Evolutionary conservation across 179 eudicot species (phyloP), one percentile per base, ranked within the genome.

Genomic region (Camellia oleifera): DNA sequence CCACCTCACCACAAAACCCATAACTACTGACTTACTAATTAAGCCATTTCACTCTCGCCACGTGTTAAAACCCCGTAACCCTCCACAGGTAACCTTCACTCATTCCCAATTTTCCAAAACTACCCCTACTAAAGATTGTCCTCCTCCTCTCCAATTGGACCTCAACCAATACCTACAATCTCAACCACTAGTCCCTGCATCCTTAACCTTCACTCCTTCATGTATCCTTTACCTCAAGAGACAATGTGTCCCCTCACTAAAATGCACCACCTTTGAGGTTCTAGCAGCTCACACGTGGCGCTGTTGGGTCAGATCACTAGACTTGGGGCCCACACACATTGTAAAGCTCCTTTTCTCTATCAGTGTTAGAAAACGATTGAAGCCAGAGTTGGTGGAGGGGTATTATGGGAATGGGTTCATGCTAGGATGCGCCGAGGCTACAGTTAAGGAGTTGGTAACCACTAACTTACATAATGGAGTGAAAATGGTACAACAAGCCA

Each of bases 231-330:
- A 81, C 76, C 87, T 95, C 17, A 95, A 91, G 72, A 83, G 85
- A 13, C 95, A 89, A 10, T 82, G 89, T 42, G 74, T 66, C 0
- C 97, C 97, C 10, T 92, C 93, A 5, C 74, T 87, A 75, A 94
- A 94, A 88, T 92, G 97, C 88, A 92, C 98, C 85, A 88, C 90
- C 54, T 95, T 95, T 50, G 98, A 95, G 80, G 87, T 88, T 68
- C 40, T 95, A 7, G 98, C 98, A 7, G 83, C 90, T 13, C 98
- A 95, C 85, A 93, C 97, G 13, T 95, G 98, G 98, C 94, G 90
- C 12, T 84, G 93, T 17, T 95, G 98, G 98, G 93, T 84, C n/a
- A 82, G 81, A 73, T 85, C 94, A 0, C 78, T 92, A 7, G 88
- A 86, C 79, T 63, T 93, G 72, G 87, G 89, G 13, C 80, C 79